Conservation (phyloP, 768 basidiomycete genomes). For the Trametes sanguinea region DNA sequence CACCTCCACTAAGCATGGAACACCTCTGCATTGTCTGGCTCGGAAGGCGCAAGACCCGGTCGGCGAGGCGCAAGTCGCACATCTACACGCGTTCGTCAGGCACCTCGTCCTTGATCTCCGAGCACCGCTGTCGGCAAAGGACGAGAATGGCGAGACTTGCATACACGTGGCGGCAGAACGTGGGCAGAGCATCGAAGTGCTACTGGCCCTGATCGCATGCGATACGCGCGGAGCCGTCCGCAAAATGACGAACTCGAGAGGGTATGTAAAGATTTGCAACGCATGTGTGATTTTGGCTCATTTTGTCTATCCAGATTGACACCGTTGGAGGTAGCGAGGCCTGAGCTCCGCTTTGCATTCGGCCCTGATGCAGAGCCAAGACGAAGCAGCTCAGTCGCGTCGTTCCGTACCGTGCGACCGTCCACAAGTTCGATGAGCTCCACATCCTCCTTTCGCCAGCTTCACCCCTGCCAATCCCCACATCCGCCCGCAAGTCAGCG, state of each 20-base stretch:
- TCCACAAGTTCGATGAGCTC: conserved; percentile 47
- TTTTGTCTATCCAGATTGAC: conserved; percentile 48
- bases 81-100: conserved; percentile 58
- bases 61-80: conserved; percentile 23
- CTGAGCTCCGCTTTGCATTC: conserved; percentile 66
- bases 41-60: conserved; percentile 33
- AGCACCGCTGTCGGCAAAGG: conserved; percentile 65
- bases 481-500: background rate
- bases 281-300: background rate
- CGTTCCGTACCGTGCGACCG: conserved; percentile 47
- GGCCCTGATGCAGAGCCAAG: conserved; percentile 48
- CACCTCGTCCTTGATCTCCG: conserved; percentile 72
- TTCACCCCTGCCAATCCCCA: background rate
- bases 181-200: conserved; percentile 62
- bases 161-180: conserved; percentile 79
- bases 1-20: conserved; percentile 56
- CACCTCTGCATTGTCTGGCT: conserved; percentile 70
- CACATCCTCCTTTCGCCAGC: conserved; percentile 18
- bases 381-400: conserved; percentile 56
- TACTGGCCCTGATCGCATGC: conserved; percentile 64
- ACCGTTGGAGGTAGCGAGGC: conserved; percentile 65
- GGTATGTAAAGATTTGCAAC: conserved; percentile 45
- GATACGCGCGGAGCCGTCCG: conserved; percentile 58
- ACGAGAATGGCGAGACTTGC: conserved; percentile 73
- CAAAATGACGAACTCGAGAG: conserved; percentile 67